A percentile compares a stretch with the other conserved stretches of the same genome.
phyloP scores from a whole-genome alignment of 805 yeast genomes.

The Wickerhamomyces sydowiorum region DNA sequence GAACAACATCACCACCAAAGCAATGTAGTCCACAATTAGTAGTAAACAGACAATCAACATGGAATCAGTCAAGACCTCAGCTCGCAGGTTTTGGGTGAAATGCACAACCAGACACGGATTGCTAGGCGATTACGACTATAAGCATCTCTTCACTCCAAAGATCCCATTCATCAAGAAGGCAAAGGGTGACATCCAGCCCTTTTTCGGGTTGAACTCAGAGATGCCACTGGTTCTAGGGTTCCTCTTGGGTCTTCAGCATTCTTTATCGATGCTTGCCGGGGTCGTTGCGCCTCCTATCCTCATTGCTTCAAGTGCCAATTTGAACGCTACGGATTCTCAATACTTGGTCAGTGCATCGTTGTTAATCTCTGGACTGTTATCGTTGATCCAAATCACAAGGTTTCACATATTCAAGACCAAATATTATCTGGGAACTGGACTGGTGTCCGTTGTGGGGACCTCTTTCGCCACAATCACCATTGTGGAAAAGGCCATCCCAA shows the following conservation, averaged over 20 bases:
- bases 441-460: slow-evolving; percentile 86
- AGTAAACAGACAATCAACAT: neutral
- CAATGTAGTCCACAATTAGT: no score
- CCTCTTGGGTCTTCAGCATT: slow-evolving; percentile 80
- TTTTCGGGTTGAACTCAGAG: slow-evolving; percentile 73
- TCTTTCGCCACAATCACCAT: slow-evolving; percentile 85
- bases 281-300: slow-evolving; percentile 79
- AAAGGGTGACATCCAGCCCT: slow-evolving; percentile 58
- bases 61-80: neutral
- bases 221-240: slow-evolving; percentile 80
- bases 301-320: slow-evolving; percentile 58
- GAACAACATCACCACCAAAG: no score
- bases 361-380: slow-evolving; percentile 65
- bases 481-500: slow-evolving; percentile 67
- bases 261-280: slow-evolving; percentile 90
- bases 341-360: slow-evolving; percentile 68
- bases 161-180: slow-evolving; percentile 55
- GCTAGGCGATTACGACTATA: slow-evolving; percentile 84
- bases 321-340: slow-evolving; percentile 43
- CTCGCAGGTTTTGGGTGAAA: slow-evolving; percentile 21
- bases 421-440: slow-evolving; percentile 81
- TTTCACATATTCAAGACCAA: slow-evolving; percentile 70
- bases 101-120: slow-evolving; percentile 75
- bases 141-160: slow-evolving; percentile 71
- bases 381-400: slow-evolving; percentile 73